phyloP scores from a whole-genome alignment of 768 basidiomycete genomes.

The Gymnopilus junonius region DNA sequence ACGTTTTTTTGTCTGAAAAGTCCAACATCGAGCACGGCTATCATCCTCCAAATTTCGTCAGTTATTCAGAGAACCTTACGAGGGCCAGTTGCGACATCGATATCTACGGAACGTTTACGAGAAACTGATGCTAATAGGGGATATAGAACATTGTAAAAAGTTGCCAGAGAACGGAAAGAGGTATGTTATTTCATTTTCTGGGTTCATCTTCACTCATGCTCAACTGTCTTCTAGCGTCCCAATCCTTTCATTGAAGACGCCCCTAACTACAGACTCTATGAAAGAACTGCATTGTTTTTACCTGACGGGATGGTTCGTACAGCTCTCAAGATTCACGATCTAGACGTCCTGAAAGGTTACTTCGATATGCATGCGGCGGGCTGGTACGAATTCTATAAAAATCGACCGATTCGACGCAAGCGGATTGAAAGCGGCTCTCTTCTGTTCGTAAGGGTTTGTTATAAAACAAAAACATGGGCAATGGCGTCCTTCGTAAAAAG shows the following conservation, averaged over 20 bases:
- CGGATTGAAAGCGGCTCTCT: neutral
- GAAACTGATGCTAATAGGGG: neutral
- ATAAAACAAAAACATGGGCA: conserved; percentile 6
- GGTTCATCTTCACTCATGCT: neutral
- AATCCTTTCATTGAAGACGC: neutral
- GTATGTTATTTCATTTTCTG: neutral
- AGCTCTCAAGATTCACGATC: neutral
- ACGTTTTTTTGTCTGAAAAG: conserved; percentile 1
- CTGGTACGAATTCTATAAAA: conserved; percentile 1
- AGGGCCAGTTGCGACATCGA: neutral
- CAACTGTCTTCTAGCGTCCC: neutral
- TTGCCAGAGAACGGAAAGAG: neutral
- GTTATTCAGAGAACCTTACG: neutral
- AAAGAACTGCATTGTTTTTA: neutral
- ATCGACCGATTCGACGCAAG: neutral
- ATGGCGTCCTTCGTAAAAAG: neutral
- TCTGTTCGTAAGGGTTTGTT: neutral
- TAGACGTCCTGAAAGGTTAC: neutral
- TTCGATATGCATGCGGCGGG: neutral
- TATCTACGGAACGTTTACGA: neutral
- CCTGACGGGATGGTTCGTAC: neutral
- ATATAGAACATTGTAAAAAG: neutral
- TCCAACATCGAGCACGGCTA: neutral
- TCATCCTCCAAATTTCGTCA: conserved; percentile 1
- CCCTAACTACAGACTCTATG: neutral